Evolutionary conservation across 2,329 filamentous ascomycete species (phyloP).

Genomic region (Hysterium pulicare): DNA sequence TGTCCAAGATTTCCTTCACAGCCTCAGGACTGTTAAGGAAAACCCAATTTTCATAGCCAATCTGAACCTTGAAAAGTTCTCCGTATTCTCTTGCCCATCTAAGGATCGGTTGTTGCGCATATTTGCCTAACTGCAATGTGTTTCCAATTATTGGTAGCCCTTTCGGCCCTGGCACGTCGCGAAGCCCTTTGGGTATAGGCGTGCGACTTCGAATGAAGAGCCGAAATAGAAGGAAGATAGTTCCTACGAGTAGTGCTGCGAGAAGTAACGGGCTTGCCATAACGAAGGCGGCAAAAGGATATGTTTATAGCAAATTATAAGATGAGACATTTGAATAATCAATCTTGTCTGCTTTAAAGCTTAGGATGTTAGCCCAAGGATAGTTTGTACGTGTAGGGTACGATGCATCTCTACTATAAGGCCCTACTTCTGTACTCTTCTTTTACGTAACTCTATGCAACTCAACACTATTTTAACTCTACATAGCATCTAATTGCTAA

Average conservation of each 20-base stretch:
- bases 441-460: too few species aligned
- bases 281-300: neutral
- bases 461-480: too few species aligned
- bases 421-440: too few species aligned
- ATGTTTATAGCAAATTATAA: too few species aligned
- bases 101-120: conserved; percentile 11
- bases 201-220: neutral
- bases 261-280: neutral
- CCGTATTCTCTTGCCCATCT: conserved; percentile 39
- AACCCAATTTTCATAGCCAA: conserved; percentile 42
- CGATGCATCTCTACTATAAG: too few species aligned
- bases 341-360: too few species aligned
- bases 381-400: too few species aligned
- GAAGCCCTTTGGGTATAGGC: conserved; percentile 7
- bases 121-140: conserved; percentile 3
- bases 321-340: too few species aligned
- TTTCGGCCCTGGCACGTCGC: conserved; percentile 4
- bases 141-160: conserved; percentile 6
- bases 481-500: too few species aligned
- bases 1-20: conserved; percentile 42
- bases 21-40: conserved; percentile 40
- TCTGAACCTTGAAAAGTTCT: conserved; percentile 37
- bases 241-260: neutral
- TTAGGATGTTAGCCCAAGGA: too few species aligned
- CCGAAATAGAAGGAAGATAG: neutral